Evolutionary conservation across 2,329 filamentous ascomycete species (phyloP), one percentile per base, ranked within the genome.

Genomic region (Xylariaceae sp.): DNA sequence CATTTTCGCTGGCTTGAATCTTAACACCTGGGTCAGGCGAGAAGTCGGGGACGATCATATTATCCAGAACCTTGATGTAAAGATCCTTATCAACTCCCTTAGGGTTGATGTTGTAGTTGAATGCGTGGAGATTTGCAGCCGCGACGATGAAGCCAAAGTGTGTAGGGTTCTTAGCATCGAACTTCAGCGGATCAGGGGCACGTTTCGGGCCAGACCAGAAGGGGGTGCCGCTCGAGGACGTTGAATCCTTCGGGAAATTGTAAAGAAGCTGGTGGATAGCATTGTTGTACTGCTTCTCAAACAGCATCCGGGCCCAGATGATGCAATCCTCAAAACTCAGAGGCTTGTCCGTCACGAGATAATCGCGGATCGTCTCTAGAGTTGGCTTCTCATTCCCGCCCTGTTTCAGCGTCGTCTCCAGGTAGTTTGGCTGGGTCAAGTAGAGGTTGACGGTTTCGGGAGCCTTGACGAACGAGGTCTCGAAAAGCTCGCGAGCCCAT

Each of bases 191-290:
- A 61, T 96, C 91, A 4, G 95, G 95, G 12, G 95, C 95, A 69
- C 95, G 91, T 85, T 99, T 99, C 47, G 95, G 95, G 10, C 95
- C 93, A 26, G 95, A 98, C 95, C 95, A 99, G 83, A 99, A 99
- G 1, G 86, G 89, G 61, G 93, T 90, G 29, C 95, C 95, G 40
- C 85, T 89, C 2, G 92, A 96, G 1, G 95, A 96, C 52, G 83
- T 86, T 0, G 92, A 89, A 71, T 98, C 93, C 76, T 96, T 96
- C 59, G 95, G 95, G 79, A 99, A 99, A 78, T 97, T 98, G 81
- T 90, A 96, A 32, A 99, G 80, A 50, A 99, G 81, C 74, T 99
- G 95, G 71, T 95, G 90, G 59, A 99, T 96, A 49, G 91, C 90
- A 72, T 99, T 96, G 78, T 96, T 92, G 77, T 95, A 99, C 75